These are phyloP conservation scores for Lactifluus hygrophoroides DNA, from an alignment of 768 basidiomycete species.

Conservation along the genomic window DNA sequence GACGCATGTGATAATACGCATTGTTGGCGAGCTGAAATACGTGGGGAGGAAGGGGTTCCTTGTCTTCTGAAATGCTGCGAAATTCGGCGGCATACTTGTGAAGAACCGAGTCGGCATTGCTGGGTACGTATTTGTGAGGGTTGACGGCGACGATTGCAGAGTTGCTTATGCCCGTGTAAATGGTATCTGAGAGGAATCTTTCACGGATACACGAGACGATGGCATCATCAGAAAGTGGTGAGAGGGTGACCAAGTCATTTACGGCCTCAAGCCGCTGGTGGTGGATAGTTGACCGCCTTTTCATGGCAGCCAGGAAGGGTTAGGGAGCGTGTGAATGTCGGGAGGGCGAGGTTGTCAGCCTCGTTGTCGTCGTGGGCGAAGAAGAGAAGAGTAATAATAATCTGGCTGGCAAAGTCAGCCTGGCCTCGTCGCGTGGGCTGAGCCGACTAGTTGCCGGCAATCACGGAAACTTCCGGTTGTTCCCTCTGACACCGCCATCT, in stretches of 20 bases:
- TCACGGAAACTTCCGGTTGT: constrained; percentile 6
- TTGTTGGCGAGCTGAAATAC: constrained; percentile 88
- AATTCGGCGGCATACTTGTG: constrained; percentile 85
- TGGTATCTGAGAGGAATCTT: constrained; percentile 74
- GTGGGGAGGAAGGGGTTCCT: constrained; percentile 65
- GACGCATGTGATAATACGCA: constrained; percentile 92
- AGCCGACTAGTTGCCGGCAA: background rate
- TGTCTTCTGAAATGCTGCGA: constrained; percentile 59
- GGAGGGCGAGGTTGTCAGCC: background rate
- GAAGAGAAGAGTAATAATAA: background rate
- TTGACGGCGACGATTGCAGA: constrained; percentile 79
- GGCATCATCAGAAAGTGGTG: constrained; percentile 70
- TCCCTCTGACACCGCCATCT: background rate
- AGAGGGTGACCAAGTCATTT: constrained; percentile 59
- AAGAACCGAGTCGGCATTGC: constrained; percentile 76
- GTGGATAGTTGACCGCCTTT: constrained; percentile 39
- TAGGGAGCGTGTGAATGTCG: constrained; percentile 9
- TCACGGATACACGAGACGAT: constrained; percentile 81
- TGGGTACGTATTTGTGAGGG: constrained; percentile 82
- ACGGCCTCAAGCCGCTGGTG: constrained; percentile 69
- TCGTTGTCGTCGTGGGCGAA: constrained; percentile 10
- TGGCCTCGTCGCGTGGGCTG: background rate
- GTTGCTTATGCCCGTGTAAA: constrained; percentile 69
- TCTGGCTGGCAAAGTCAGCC: background rate
- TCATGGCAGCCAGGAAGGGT: constrained; percentile 25